Base-by-base conservation (phyloP, 1,284 basidiomycete species). In the Fomitopsis pinicola region DNA sequence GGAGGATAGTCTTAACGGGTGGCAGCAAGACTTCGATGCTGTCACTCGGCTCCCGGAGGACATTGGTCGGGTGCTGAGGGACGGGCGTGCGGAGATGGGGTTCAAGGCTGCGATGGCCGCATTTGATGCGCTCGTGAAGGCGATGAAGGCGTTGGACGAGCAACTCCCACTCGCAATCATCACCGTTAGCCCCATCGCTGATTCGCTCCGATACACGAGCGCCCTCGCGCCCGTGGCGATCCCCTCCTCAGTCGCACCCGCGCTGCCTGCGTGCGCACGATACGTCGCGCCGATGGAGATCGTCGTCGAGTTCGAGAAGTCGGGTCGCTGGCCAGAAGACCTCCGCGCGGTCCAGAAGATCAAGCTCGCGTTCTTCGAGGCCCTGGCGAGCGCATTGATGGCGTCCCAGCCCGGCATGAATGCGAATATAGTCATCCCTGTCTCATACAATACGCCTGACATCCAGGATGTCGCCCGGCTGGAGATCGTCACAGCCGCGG, bases 321-420 rank as follows among this genome's bases (percentile, higher is more conserved):
- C 94, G 0, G 89, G 90, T 0, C 85, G 86, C 66, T 99, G 97
- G 97, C 97, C 97, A 0, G 95, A 98, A 70, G 95, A 99, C 68
- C 82, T 99, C 1, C 82, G 81, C 17, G 95, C 95, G 0, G 91
- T 98, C 53, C 96, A 98, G 74, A 95, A 94, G 67, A 92, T 96
- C 77, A 99, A 99, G 75, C 81, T 97, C 2, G 97, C 97, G 0
- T 91, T 99, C 72, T 85, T 97, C 63, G 94, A 95, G 70, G 83
- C 85, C 33, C 80, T 94, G 2, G 91, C 89, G 0, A 76, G 78
- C 14, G 79, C 82, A 1, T 79, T 97, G 52, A 84, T 87, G 81
- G 71, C 73, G 8, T 71, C 79, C 1, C 72, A 81, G 1, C 67
- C 79, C 0, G 86, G 85, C 4, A 72, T 88, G 1, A 80, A 73